These are phyloP conservation scores for Ophiognomonia clavigignenti-juglandacearum DNA, from an alignment of 2,329 filamentous ascomycete genomes.

Conservation along the genomic window DNA sequence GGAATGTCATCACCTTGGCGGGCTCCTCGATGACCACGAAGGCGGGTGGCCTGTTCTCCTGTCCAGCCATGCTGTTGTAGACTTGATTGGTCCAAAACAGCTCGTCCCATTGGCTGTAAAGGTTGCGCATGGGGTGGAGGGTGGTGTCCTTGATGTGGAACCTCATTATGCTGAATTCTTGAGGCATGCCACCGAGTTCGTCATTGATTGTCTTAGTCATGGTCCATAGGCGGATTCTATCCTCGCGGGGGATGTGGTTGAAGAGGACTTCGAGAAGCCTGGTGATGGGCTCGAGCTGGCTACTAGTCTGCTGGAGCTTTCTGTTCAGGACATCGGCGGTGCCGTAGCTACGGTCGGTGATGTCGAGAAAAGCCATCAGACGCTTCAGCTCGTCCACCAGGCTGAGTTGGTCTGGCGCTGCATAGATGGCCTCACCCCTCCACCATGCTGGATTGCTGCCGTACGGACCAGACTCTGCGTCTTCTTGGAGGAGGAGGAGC, in stretches of 20 bases:
- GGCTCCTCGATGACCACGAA: conserved; percentile 10
- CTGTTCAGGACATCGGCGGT: conserved; percentile 43
- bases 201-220: too few species aligned
- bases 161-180: conserved; percentile 20
- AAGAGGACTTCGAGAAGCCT: conserved; percentile 40
- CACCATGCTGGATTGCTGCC: conserved; percentile 57
- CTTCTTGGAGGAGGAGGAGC: conserved; percentile 39
- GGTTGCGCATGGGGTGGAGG: conserved; percentile 65
- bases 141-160: conserved; percentile 66
- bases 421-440: conserved; percentile 49
- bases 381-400: conserved; percentile 52
- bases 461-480: conserved; percentile 41
- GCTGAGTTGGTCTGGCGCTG: conserved; percentile 22
- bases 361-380: conserved; percentile 58
- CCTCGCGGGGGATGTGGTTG: conserved; percentile 16
- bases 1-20: conserved; percentile 18
- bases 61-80: background rate
- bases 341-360: conserved; percentile 55
- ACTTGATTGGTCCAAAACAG: conserved; percentile 24
- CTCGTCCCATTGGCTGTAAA: conserved; percentile 31
- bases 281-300: conserved; percentile 35
- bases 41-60: conserved; percentile 1
- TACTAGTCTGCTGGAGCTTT: too few species aligned
- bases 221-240: conserved; percentile 10
- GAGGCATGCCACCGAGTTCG: background rate